Conservation (phyloP, 495 filamentous ascomycete species). For the Hypoxylon rickii region DNA sequence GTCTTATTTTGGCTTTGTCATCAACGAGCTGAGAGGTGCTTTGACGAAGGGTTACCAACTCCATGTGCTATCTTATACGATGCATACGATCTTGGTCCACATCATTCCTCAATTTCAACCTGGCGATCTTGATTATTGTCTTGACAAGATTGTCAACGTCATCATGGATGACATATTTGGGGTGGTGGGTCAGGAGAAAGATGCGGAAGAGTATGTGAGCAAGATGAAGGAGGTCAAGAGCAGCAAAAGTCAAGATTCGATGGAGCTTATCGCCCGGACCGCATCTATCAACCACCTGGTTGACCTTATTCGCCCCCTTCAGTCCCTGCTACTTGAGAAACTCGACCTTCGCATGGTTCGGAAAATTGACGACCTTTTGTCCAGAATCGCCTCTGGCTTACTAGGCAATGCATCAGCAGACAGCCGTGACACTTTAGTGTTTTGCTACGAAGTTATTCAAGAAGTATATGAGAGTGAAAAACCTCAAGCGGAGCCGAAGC, state of each 20-base stretch:
- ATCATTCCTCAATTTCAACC: slow-evolving; percentile 73
- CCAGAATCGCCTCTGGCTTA: slow-evolving; percentile 80
- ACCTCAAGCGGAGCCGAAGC: slow-evolving; percentile 47
- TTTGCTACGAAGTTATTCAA: slow-evolving; percentile 92
- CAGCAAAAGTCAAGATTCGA: slow-evolving; percentile 96
- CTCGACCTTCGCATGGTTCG: slow-evolving; percentile 75
- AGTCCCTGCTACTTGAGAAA: slow-evolving; percentile 77
- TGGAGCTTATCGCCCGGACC: slow-evolving; percentile 86
- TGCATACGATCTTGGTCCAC: slow-evolving; percentile 86
- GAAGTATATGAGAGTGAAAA: slow-evolving; percentile 71
- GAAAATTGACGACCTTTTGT: slow-evolving; percentile 89
- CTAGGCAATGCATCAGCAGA: slow-evolving; percentile 75
- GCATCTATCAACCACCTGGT: slow-evolving; percentile 75
- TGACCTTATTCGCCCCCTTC: slow-evolving; percentile 75
- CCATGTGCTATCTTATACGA: slow-evolving; percentile 91
- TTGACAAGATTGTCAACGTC: slow-evolving; percentile 73
- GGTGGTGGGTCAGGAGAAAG: slow-evolving; percentile 93
- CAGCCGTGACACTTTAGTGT: slow-evolving; percentile 78
- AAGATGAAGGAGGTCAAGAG: slow-evolving; percentile 97
- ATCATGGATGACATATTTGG: slow-evolving; percentile 99
- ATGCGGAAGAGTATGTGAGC: slow-evolving; percentile 92
- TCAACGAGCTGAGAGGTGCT: slow-evolving; percentile 85
- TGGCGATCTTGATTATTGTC: slow-evolving; percentile 88
- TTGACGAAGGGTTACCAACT: slow-evolving; percentile 86
- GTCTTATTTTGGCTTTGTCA: slow-evolving; percentile 83